Evolutionary conservation across 2,329 filamentous ascomycete genomes (phyloP), one percentile per base, ranked within the genome.

Genomic region (Claviceps sorghi): DNA sequence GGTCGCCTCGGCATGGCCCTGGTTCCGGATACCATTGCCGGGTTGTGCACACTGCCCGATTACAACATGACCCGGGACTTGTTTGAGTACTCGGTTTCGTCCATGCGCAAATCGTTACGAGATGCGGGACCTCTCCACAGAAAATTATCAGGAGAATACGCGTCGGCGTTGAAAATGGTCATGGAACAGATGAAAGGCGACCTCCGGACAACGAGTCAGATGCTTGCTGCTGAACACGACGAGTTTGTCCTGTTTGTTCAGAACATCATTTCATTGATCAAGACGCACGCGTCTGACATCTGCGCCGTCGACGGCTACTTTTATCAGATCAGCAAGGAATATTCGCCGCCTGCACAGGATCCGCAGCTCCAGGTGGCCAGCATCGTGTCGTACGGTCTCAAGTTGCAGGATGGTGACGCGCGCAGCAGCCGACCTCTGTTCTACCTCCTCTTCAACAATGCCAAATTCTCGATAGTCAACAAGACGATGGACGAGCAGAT

Each of bases 101-200:
- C 67, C 56, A 79, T 81, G 76, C 73, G 78, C 17, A 69, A 61
- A 50, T 65, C 68, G 4, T 54, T 79, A 11, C 70, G 71, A 9
- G 64, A 67, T 52, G 67, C 69, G 17, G 67, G 64, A 15, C 58
- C 58, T 17, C 59, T 65, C 6, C 67, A 64, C 51, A 70, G 64
- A 48, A 59, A 64, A 5, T 60, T 74, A 11, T 61, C 68, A 9
- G 55, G 64, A 0, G 69, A 75, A 13, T 73, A 72, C 57, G 65
- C 68, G 1, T 70, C 67, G 50, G 66, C 67, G 0, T 60, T 82
- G 11, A 68, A 67, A 47, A 55, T 63, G 19, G 69, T 69, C 11
- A 80, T 80, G 78, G 69, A 74, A 21, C 74, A 75, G 57, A 75
- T 81, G 57, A 77, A 73, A 56, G 58, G 63, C 17, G 75, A 81